Evolutionary conservation across 2,329 filamentous ascomycete species (phyloP), one percentile per base, ranked within the genome.

Genomic region (Gyromitra esculenta): DNA sequence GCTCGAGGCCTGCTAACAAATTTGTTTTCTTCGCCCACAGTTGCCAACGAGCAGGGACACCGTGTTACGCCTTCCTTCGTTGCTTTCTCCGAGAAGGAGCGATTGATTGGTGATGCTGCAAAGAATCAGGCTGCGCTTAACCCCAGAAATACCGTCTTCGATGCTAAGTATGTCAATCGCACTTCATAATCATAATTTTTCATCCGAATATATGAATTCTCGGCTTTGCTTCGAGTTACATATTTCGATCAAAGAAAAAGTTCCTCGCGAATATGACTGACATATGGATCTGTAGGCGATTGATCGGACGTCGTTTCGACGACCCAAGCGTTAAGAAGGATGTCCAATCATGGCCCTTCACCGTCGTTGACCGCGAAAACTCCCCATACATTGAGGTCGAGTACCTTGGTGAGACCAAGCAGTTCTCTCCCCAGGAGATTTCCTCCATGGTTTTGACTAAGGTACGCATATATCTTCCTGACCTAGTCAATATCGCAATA

Each of bases 91-190:
- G 91, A 95, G 83, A 93, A 97, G 88, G 96, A 99, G 90, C 94
- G 96, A 86, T 88, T 99, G 87, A 98, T 98, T 84, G 96, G 96
- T 89, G 96, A 98, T 90, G 95, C 96, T 78, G 96, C 96, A 84
- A 99, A 98, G 92, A 99, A 99, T 89, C 94, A 97, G 91, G 96
- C 95, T 84, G 95, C 96, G 84, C 97, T 98, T 93, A 99, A 99
- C 92, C 96, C 96, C 80, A 86, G 86, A 85, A 98, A 98, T 89
- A 99, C 96, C 82, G 89, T 99, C 87, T 99, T 98, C 88, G 96
- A 99, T 87, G 92, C 97, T 90, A 99, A 98, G 94, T 96, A 86
- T 87, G 91, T 87, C 73, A 72, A 59, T 59, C 50, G 13, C 31
- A 41, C 11, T 66, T 31, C 11, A 37, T 57, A 31, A 18, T 4